These are phyloP conservation scores for Plasmodium relictum DNA, from an alignment of 169 alveolate species.

Conservation along the genomic window DNA sequence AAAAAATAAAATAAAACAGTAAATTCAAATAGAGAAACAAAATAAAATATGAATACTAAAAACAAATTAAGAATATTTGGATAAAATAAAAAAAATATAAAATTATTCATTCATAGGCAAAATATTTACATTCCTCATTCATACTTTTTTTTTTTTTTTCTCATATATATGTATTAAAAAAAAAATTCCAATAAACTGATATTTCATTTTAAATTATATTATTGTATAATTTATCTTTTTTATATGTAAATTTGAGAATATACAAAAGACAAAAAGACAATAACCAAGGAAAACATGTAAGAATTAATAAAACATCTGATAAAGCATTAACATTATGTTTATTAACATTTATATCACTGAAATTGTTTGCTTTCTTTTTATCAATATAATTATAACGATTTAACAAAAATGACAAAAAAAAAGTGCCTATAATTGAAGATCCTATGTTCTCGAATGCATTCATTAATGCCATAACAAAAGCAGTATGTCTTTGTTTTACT, in stretches of 20 bases:
- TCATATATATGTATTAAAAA: no score
- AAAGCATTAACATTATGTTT: slow-evolving; percentile 48
- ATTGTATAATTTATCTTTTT: slow-evolving; percentile 56
- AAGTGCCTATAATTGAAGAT: slow-evolving; percentile 81
- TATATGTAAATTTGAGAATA: slow-evolving; percentile 61
- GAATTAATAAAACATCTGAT: slow-evolving; percentile 50
- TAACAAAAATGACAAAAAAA: slow-evolving; percentile 53
- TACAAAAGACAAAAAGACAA: slow-evolving; percentile 55
- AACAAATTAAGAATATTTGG: no score
- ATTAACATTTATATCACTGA: slow-evolving; percentile 2
- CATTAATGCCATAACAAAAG: slow-evolving; percentile 80
- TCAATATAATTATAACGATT: slow-evolving; percentile 55
- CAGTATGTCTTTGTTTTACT: slow-evolving; percentile 81
- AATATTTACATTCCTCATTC: slow-evolving; percentile 3
- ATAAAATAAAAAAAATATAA: no score
- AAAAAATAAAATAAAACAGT: no score
- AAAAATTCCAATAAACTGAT: no score
- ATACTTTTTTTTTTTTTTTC: slow-evolving; percentile 4
- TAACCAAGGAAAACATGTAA: slow-evolving; percentile 58
- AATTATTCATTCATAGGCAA: no score
- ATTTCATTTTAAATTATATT: slow-evolving; percentile 34
- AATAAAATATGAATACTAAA: no score
- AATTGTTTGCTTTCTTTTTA: slow-evolving; percentile 19
- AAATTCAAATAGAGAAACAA: no score
- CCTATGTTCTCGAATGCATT: slow-evolving; percentile 80